Evolutionary conservation across 2,329 filamentous ascomycete species (phyloP).

Genomic region (Cladorrhinum sp.): DNA sequence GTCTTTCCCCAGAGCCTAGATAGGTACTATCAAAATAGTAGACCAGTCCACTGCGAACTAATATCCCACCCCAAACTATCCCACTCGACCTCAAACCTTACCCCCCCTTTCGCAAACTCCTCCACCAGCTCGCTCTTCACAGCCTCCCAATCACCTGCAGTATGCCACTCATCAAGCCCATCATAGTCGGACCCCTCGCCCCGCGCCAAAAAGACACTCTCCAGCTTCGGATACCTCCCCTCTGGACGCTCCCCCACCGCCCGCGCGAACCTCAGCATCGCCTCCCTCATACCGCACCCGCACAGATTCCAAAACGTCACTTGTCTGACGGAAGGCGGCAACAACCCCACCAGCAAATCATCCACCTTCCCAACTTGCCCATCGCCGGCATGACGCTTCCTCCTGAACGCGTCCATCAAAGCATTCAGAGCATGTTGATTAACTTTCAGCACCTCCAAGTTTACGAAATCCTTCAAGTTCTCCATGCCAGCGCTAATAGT

Average conservation of each 20-base stretch:
- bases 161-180: background rate
- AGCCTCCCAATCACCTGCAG: background rate
- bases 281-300: background rate
- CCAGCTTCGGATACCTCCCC: conserved; percentile 9
- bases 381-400: background rate
- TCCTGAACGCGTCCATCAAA: conserved; percentile 3
- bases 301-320: conserved; percentile 9
- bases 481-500: too few species aligned
- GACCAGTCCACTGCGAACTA: too few species aligned
- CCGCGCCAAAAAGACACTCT: conserved; percentile 5
- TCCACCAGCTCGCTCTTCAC: background rate
- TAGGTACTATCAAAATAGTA: too few species aligned
- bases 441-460: conserved; percentile 9
- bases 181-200: background rate
- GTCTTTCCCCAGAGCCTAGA: too few species aligned
- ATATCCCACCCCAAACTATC: too few species aligned
- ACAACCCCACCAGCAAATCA: background rate
- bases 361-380: background rate
- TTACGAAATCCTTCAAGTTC: conserved; percentile 8
- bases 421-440: background rate
- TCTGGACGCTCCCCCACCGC: conserved; percentile 6
- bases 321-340: conserved; percentile 5
- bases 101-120: background rate
- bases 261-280: conserved; percentile 11
- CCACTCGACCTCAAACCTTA: conserved; percentile 1